Conservation (phyloP, 805 yeast genomes). For the Schwanniomyces vanrijiae region DNA sequence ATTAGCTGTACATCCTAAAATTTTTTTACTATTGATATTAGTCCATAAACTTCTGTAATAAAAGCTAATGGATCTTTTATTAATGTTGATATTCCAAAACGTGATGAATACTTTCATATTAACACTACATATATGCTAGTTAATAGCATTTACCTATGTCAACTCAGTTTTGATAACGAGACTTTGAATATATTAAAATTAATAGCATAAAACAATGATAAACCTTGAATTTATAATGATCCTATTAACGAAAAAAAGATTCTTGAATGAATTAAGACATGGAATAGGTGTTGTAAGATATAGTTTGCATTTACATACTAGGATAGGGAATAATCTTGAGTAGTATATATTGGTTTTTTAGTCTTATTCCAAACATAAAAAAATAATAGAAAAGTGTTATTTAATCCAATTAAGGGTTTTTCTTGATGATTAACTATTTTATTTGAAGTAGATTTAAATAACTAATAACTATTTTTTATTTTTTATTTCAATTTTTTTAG, state of each 20-base stretch:
- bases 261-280: slow-evolving; percentile 53
- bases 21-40: background rate
- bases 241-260: slow-evolving; percentile 54
- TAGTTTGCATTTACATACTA: slow-evolving; percentile 61
- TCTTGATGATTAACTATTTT: too few relatives aligned
- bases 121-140: slow-evolving; percentile 52
- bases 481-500: too few relatives aligned
- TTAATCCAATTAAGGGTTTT: too few relatives aligned
- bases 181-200: slow-evolving; percentile 64
- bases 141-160: slow-evolving; percentile 22
- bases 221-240: slow-evolving; percentile 63
- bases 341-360: too few relatives aligned
- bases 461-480: too few relatives aligned
- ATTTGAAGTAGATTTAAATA: too few relatives aligned
- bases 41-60: slow-evolving; percentile 22
- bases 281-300: slow-evolving; percentile 58
- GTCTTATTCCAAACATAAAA: too few relatives aligned
- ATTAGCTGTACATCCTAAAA: slow-evolving; percentile 49
- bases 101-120: slow-evolving; percentile 42
- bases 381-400: too few relatives aligned
- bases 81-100: slow-evolving; percentile 64
- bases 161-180: slow-evolving; percentile 59
- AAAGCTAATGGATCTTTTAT: slow-evolving; percentile 59
- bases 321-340: slow-evolving; percentile 42
- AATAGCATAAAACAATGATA: slow-evolving; percentile 57